These are phyloP conservation scores for Pezicula neosporulosa DNA, from an alignment of 2,329 filamentous ascomycete genomes.

Conservation along the genomic window DNA sequence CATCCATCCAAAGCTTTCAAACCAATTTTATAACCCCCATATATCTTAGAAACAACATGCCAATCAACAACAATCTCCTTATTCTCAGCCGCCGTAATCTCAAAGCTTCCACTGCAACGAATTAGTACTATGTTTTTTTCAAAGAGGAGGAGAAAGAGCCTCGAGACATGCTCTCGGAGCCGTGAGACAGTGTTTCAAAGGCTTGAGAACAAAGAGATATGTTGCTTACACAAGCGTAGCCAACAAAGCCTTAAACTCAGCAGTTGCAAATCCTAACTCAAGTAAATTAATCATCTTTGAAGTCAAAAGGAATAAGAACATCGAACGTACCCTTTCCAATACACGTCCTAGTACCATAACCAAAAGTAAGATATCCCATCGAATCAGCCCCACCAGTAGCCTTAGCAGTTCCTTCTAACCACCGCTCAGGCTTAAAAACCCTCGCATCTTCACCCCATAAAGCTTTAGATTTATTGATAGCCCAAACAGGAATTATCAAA, in stretches of 20 bases:
- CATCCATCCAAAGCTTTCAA: constrained; percentile 62
- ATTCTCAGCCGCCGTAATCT: constrained; percentile 50
- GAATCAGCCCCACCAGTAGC: constrained; percentile 71
- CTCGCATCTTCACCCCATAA: constrained; percentile 75
- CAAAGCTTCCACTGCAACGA: constrained; percentile 71
- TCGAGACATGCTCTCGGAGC: no score
- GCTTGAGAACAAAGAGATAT: no score
- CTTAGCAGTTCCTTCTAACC: constrained; percentile 46
- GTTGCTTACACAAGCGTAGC: constrained; percentile 73
- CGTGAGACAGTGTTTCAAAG: no score
- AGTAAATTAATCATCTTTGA: not conserved
- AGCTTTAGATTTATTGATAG: constrained; percentile 24
- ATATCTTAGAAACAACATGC: constrained; percentile 60
- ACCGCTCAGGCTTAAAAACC: constrained; percentile 74
- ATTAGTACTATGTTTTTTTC: no score
- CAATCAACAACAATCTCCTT: constrained; percentile 62
- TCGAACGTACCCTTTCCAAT: constrained; percentile 58
- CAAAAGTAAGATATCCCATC: constrained; percentile 74
- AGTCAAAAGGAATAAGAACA: not conserved
- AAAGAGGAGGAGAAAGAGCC: no score
- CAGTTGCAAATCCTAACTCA: constrained; percentile 61
- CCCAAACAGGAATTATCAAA: constrained; percentile 60
- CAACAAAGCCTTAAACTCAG: constrained; percentile 78
- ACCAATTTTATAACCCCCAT: constrained; percentile 69
- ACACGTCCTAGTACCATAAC: constrained; percentile 79